Evolutionary conservation across 352 stramenopile species (phyloP), one percentile per base, ranked within the genome.

Genomic region (Phytopythium sindhum): DNA sequence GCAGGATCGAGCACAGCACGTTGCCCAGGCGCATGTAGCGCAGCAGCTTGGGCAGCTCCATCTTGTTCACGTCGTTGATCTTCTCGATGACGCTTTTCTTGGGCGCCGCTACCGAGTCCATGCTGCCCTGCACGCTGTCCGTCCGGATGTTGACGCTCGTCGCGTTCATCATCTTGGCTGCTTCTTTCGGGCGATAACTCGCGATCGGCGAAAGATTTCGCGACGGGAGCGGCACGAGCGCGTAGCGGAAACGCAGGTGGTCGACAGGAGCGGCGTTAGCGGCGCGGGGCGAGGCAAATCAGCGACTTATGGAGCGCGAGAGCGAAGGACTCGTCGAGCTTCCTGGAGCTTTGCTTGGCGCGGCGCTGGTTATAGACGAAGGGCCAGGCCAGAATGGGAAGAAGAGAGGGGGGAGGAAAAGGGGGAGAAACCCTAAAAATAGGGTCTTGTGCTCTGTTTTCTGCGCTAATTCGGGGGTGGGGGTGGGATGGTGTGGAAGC

Each of bases 41-140:
- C 55, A 95, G 72, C 29, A 95, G 72, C 74, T 93, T 95, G 33
- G 86, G 86, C n/a, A 93, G 75, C 63, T 93, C 86, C 82, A 95
- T 95, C 67, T 91, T 92, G 78, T 95, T 95, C 23, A 95, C 84
- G 60, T 95, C 82, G 68, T 93, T 91, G 66, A 95, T 84, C 64
- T 90, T 84, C 69, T 92, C 73, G 48, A 90, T 81, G 50, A 95
- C 80, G 65, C 72, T 89, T 56, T 77, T 74, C 73, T 90, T 92
- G 26, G 83, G 76, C 57, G 78, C 61, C 26, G 72, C 71, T 51
- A 68, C 50, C 44, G 86, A 67, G 33, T 69, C 57, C 72, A 86
- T 89, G 60, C 65, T 66, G 48, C 77, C 80, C 61, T 78, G 68
- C 63, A 93, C 72, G 65, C 81, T 86, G 68, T 92, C 84, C n/a